Base-by-base conservation (phyloP, 495 filamentous ascomycete species). In the Podospora tetraspora region DNA sequence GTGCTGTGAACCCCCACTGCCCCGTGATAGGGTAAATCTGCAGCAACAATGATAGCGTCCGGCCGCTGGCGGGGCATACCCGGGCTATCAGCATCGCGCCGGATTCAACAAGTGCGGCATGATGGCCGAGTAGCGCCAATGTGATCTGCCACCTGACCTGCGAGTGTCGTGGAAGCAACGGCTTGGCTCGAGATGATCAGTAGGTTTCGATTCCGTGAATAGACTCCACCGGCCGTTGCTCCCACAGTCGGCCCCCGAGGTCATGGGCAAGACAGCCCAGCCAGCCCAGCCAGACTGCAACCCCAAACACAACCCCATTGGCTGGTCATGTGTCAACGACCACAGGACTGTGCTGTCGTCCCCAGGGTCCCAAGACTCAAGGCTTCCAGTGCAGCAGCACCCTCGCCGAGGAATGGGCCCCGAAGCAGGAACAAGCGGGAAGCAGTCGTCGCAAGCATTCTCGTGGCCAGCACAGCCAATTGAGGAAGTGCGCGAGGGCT, bases 401-500 rank as follows among this genome's bases (percentile, higher is more conserved):
- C 27, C 27, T 65, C 61, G 52, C 29, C 67, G 61, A 52, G 30
- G 59, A 32, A 24, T 61, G 57, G 27, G 62, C 52, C 57, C 61
- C 66, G 57, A 64, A 65, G 62, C 61, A 65, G 27, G 57, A 22
- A 63, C 67, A 64, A 22, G 57, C 16, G 22, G 65, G 25, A 61
- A 16, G 24, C 32, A 23, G 37, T 43, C 52, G 27, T 68, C 58
- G 62, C 69, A 59, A 68, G 63, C 66, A 52, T 66, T 67, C 25
- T 66, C 24, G 58, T 62, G 29, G 30, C 66, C 27, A 24, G 30
- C 56, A 21, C 52, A 72, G 63, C 63, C 67, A 64, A 68, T 69
- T 61, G 66, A 58, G 57, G 59, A 66, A 66, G 70, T 25, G 62
- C 68, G 72, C 63, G 58, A 66, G 58, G 68, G 61, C 10, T 24